Evolutionary conservation across 2,329 filamentous ascomycete species (phyloP), one percentile per base, ranked within the genome.

Genomic region (Hirsutella minnesotensis): DNA sequence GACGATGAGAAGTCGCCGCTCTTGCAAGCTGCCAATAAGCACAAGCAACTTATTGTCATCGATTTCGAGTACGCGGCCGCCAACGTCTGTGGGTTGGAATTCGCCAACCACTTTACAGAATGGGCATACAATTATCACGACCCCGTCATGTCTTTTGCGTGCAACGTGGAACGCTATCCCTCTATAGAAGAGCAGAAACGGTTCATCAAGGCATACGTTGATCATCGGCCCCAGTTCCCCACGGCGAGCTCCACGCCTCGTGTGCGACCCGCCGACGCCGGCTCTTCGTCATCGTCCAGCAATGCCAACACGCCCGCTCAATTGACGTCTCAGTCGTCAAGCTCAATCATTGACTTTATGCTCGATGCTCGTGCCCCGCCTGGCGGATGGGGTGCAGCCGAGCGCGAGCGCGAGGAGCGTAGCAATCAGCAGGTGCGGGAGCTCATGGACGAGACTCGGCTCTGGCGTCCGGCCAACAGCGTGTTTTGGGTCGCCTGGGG

Each of bases 41-140:
- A 98, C 66, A 96, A 94, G 62, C 90, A 94, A 63, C 76, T 98
- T 13, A 76, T 96, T 15, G 92, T 98, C 49, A 98, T 98, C 56
- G 92, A 98, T 60, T 98, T 98, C 55, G 92, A 98, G 57, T 98
- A 98, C 58, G 85, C 92, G 1, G 89, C 82, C 3, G 88, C 90
- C 44, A 98, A 96, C 58, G 72, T 81, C 1, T 80, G 79, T 0
- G 92, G 88, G 1, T 71, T 87, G 15, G 92, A 98, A 62, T 96
- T 98, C 59, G 92, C 88, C 45, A 98, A 98, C 60, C 92, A 98
- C 63, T 98, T 98, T 63, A 85, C 86, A 1, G 92, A 98, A 64
- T 98, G 92, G 92, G 85, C 86, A 53, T 96, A 96, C 70, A 90
- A 98, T 64, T 98, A 98, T 63, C 89, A 95, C 58, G 81, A 92